Evolutionary conservation across 306 rosid species (phyloP), one percentile per base, ranked within the genome.

Genomic region (Citrullus colocynthis): DNA sequence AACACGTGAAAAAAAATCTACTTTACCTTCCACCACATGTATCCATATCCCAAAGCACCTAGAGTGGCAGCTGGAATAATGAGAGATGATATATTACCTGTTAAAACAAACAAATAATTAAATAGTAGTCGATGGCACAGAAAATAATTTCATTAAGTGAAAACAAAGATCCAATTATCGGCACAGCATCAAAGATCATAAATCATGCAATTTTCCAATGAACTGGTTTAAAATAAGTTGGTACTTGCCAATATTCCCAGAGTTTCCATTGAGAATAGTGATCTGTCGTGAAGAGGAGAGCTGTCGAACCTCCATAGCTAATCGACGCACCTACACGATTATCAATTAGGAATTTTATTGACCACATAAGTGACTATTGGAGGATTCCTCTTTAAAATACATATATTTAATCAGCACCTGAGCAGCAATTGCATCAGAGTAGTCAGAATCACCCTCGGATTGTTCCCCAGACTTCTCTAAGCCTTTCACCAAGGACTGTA

Each of bases 21-120:
- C 10, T 32, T 52, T 74, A 96, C 99, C 99, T 93, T 96, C 98
- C 91, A 92, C 96, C 96, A 83, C 99, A 96, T 92, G 90, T 96
- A 96, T 61, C 94, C 96, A 70, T 96, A 96, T 75, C 99, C 97
- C 84, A 88, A 41, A 32, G 86, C 98, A 48, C 98, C 99, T 77
- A 90, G 28, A 16, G 93, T 83, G 80, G 94, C 97, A 3, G 93
- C 93, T 62, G 98, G 99, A 88, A 86, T 83, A 45, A 91, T 67
- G 60, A 91, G 90, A 18, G 97, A 88, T 42, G 97, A 61, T 62
- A 89, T 10, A 76, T 88, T 88, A 81, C 97, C 99, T 96, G 89
- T 81, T 21, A 64, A 62, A 58, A 65, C 56, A 11, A 54, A 44
- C 7, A 45, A 78, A 28, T 48, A 12, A 71, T 63, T 51, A 32